A percentile compares a stretch with the other conserved stretches of the same genome.
phyloP scores from a whole-genome alignment of 495 filamentous ascomycete species.

The Penicillium herquei region DNA sequence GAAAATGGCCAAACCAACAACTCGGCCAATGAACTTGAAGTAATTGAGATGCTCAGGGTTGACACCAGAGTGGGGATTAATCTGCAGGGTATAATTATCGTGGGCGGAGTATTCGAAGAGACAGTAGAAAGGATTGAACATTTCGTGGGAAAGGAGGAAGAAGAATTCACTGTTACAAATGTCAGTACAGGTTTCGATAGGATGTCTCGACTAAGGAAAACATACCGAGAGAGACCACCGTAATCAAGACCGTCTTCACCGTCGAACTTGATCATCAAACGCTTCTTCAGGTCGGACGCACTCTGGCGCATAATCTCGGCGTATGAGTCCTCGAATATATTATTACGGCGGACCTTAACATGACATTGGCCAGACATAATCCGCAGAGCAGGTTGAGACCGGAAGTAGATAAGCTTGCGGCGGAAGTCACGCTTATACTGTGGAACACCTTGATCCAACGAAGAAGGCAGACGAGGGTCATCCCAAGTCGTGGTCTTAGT shows the following conservation, averaged over 20 bases:
- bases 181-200: neutral
- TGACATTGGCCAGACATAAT: slow-evolving; percentile 96
- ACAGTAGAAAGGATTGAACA: slow-evolving; percentile 99
- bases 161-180: slow-evolving; percentile 82
- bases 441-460: slow-evolving; percentile 95
- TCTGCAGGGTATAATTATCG: slow-evolving; percentile 99
- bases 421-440: slow-evolving; percentile 99
- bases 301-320: slow-evolving; percentile 97
- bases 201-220: neutral
- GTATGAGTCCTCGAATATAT: slow-evolving; percentile 99
- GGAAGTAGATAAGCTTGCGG: slow-evolving; percentile 97
- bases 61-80: slow-evolving; percentile 99
- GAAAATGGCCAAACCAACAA: slow-evolving; percentile 97
- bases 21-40: slow-evolving; percentile 99
- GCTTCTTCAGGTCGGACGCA: slow-evolving; percentile 94
- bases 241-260: slow-evolving; percentile 98
- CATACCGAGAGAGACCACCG: slow-evolving; percentile 86
- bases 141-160: slow-evolving; percentile 99
- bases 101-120: slow-evolving; percentile 99
- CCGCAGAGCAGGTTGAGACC: slow-evolving; percentile 92
- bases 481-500: slow-evolving; percentile 99
- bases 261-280: slow-evolving; percentile 99
- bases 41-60: slow-evolving; percentile 99
- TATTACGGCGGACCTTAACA: slow-evolving; percentile 92
- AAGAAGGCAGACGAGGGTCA: slow-evolving; percentile 91